A percentile compares a stretch with the other conserved stretches of the same genome.
These are phyloP conservation scores for Wickerhamomyces sp. DNA, from an alignment of 1,139 yeast species.

Conservation along the genomic window DNA sequence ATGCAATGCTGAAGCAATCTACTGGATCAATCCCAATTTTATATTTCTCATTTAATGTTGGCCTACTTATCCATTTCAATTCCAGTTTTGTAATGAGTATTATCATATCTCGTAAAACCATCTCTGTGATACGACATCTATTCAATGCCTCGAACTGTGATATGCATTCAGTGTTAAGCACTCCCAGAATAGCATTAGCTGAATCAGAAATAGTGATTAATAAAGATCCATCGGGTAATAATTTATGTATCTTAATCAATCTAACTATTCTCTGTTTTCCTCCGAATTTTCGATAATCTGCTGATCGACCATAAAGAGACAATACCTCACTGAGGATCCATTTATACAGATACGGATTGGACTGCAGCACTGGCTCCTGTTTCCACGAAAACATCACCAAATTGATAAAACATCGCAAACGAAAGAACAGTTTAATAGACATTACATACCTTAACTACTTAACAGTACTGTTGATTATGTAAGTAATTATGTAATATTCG, in stretches of 20 bases:
- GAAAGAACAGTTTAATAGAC: too few relatives aligned
- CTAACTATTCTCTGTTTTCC: not conserved
- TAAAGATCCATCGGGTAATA: not conserved
- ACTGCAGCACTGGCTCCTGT: not conserved
- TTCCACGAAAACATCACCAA: not conserved
- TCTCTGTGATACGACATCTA: conserved; percentile 14
- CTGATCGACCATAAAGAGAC: not conserved
- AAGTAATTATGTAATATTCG: too few relatives aligned
- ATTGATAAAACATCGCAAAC: too few relatives aligned
- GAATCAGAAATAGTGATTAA: conserved; percentile 11
- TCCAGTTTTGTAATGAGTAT: conserved; percentile 7
- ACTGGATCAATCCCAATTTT: not conserved
- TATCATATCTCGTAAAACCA: conserved; percentile 7
- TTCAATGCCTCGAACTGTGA: conserved; percentile 10
- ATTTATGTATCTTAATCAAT: not conserved
- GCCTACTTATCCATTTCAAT: conserved; percentile 9
- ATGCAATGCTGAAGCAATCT: conserved; percentile 2
- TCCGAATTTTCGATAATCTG: not conserved
- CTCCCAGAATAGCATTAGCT: conserved; percentile 11
- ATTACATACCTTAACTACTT: too few relatives aligned
- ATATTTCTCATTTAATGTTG: conserved; percentile 1
- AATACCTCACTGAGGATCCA: not conserved
- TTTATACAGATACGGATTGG: not conserved
- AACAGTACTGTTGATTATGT: too few relatives aligned
- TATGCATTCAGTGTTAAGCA: conserved; percentile 8